Percentiles rank a stretch among this genome's conserved stretches.
These are phyloP conservation scores for Globisporangium camurandrum DNA, from an alignment of 352 stramenopile genomes.

Conservation along the genomic window DNA sequence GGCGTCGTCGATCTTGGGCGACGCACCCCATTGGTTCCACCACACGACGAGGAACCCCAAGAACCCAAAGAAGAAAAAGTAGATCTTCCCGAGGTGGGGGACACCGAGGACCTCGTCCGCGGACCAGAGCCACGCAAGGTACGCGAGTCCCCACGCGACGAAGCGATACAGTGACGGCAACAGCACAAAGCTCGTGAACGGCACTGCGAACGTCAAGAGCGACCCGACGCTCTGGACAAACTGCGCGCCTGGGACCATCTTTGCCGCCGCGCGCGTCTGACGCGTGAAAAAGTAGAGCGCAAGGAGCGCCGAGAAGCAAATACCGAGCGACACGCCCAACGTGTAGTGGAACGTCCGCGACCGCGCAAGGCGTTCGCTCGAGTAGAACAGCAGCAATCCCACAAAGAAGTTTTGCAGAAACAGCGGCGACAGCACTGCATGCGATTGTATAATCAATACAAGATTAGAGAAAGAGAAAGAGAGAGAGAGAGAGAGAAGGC, in stretches of 20 bases:
- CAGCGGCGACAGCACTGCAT: conserved; percentile 50
- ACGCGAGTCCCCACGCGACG: conserved; percentile 45
- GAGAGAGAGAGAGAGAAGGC: too few species aligned
- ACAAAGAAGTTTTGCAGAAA: conserved; percentile 75
- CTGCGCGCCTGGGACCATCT: conserved; percentile 62
- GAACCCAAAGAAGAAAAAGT: conserved; percentile 73
- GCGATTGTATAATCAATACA: background rate
- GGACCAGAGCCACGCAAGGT: conserved; percentile 58
- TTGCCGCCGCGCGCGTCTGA: conserved; percentile 58
- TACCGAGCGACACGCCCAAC: conserved; percentile 51
- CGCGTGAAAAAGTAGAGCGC: conserved; percentile 76
- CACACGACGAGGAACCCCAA: conserved; percentile 68
- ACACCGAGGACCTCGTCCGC: conserved; percentile 65
- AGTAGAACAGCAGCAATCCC: conserved; percentile 63
- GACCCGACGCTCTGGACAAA: conserved; percentile 63
- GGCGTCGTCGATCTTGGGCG: conserved; percentile 30
- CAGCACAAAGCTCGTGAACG: conserved; percentile 70
- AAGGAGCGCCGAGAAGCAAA: conserved; percentile 71
- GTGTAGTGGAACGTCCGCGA: conserved; percentile 78
- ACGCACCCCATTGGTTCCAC: conserved; percentile 82
- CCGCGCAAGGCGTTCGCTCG: conserved; percentile 48
- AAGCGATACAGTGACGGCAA: conserved; percentile 68
- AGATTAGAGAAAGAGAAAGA: too few species aligned
- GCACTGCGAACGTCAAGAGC: conserved; percentile 60
- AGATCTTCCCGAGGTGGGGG: conserved; percentile 80